Base-by-base conservation (phyloP, 257 asterid species). In the Datura wrightii region DNA sequence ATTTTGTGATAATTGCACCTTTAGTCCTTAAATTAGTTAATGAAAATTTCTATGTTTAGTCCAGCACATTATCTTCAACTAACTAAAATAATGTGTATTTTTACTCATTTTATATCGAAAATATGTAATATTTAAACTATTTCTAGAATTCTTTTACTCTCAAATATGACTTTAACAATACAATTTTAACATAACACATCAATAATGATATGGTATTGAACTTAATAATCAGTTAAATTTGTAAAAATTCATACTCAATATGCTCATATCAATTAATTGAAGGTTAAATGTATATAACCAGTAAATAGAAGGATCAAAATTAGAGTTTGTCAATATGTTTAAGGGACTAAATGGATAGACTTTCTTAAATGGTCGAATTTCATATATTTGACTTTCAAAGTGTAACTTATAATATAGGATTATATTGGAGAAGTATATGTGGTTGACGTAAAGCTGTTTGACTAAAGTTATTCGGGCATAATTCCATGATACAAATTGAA, bases 401-500 rank as follows among this genome's bases (percentile, higher is more conserved):
- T 46, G 44, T 60, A 4, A 72, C 58, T 46, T 72, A 11, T 66
- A 14, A 18, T 31, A 46, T 46, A 5, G 19, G 10, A 46, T 66
- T 37, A 18, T 31, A 46, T 46, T 10, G 19, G 10, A 46, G 80
- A 74, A 24, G 19, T 46, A 74, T 24, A 74, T 24, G 13, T 50
- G 46, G 16, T 50, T 50, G 24, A 14, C 60, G 42, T 24, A 50
- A 60, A 5, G 9, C 71, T 36, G 18, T 69, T 44, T n/a, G 41
- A 44, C 80, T 74, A 19, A 48, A 50, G 31, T 7, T 31, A 76
- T 50, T 14, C 46, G 46, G 13, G 60, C n/a, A 76, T 46, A 48
- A 76, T 76, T 31, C 60, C 82, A 50, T 50, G 82, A 76, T 50
- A 13, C 82, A 31, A 76, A 31, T 14, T 76, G 63, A 50, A 7